Conservation (phyloP, 805 yeast genomes). For the Priceomyces carsonii region DNA sequence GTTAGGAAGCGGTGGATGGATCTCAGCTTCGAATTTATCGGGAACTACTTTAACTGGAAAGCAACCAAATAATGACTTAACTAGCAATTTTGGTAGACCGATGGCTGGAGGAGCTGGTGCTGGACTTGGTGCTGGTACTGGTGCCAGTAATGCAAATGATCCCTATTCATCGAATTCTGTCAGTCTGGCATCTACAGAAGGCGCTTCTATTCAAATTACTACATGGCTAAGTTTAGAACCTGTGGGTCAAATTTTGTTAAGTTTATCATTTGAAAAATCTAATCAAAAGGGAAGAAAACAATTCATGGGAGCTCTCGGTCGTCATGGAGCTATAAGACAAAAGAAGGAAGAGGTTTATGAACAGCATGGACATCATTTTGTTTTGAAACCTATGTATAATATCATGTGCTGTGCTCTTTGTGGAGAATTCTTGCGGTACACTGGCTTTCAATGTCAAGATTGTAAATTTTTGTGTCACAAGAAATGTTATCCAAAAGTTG, state of each 20-base stretch:
- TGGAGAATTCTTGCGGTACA: slow-evolving; percentile 88
- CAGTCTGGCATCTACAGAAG: slow-evolving; percentile 11
- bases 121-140: slow-evolving; percentile 10
- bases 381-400: slow-evolving; percentile 90
- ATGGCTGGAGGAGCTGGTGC: slow-evolving; percentile 5
- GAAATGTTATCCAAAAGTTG: slow-evolving; percentile 77
- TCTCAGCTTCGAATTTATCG: slow-evolving; percentile 66
- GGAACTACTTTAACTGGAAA: slow-evolving; percentile 12
- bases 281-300: slow-evolving; percentile 35
- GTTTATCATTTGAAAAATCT: slow-evolving; percentile 75
- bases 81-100: slow-evolving; percentile 2
- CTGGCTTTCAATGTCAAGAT: slow-evolving; percentile 86
- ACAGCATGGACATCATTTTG: slow-evolving; percentile 96
- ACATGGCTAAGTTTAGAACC: slow-evolving; percentile 94
- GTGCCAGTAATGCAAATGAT: slow-evolving; percentile 1
- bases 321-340: slow-evolving; percentile 98
- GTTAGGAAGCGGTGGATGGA: slow-evolving; percentile 79
- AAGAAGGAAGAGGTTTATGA: slow-evolving; percentile 89
- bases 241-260: slow-evolving; percentile 82
- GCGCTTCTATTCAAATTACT: slow-evolving; percentile 49
- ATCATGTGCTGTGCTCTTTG: slow-evolving; percentile 98
- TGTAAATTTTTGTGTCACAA: slow-evolving; percentile 80
- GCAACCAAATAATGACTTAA: slow-evolving; percentile 11
- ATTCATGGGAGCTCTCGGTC: slow-evolving; percentile 53
- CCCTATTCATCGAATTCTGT: slow-evolving; percentile 4